Evolutionary conservation across 2,329 filamentous ascomycete genomes (phyloP).

Genomic region (Calonectria crousiana): DNA sequence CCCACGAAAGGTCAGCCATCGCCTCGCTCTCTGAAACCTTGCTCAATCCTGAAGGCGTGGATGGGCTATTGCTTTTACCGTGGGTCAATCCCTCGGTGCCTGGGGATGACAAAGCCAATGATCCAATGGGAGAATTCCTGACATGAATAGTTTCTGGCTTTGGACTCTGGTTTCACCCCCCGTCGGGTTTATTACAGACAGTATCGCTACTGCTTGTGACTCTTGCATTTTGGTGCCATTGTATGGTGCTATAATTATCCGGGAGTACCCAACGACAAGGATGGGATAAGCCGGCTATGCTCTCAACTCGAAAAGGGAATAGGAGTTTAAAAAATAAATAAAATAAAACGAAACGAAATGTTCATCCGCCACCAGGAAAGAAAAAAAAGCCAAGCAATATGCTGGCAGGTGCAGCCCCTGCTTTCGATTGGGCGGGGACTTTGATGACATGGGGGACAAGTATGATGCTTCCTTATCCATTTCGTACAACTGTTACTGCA

Average conservation of each 20-base stretch:
- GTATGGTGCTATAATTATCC: slow-evolving; percentile 13
- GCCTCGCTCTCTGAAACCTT: slow-evolving; percentile 11
- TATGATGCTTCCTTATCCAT: slow-evolving; percentile 28
- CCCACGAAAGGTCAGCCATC: slow-evolving; percentile 1
- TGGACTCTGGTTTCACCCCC: not conserved
- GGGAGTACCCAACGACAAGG: not conserved
- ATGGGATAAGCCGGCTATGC: slow-evolving; percentile 11
- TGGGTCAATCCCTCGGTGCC: slow-evolving; percentile 33
- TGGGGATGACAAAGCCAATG: slow-evolving; percentile 14
- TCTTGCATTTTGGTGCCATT: not conserved
- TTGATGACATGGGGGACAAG: slow-evolving; percentile 16
- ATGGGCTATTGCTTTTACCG: slow-evolving; percentile 26
- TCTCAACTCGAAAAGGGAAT: slow-evolving; percentile 2
- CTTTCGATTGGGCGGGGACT: not conserved
- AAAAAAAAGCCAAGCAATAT: not conserved
- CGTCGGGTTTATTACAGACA: not conserved
- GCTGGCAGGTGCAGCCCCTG: not conserved
- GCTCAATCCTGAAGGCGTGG: slow-evolving; percentile 15
- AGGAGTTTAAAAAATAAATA: not conserved
- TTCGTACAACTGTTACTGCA: slow-evolving; percentile 23
- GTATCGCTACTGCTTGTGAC: not conserved
- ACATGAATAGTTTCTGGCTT: slow-evolving; percentile 13
- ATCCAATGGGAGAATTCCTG: slow-evolving; percentile 37
- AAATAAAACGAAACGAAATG: not conserved
- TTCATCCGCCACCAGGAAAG: not conserved